Conservation (phyloP, 805 yeast species). For the Yamadazyma sp. region DNA sequence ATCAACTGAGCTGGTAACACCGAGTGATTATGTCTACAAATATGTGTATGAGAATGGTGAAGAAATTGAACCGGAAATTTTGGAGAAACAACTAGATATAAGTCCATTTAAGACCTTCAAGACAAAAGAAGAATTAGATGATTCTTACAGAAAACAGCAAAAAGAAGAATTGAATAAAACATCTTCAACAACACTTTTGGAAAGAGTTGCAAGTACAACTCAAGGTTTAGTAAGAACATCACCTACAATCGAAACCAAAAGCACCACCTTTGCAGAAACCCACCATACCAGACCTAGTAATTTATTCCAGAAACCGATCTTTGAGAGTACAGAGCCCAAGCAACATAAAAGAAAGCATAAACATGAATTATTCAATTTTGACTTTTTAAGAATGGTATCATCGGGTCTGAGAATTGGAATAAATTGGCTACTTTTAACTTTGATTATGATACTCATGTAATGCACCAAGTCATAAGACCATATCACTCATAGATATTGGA, state of each 20-base stretch:
- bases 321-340: too few species aligned
- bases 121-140: constrained; percentile 10
- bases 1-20: too few species aligned
- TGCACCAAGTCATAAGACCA: too few species aligned
- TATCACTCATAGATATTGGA: too few species aligned
- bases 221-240: not conserved
- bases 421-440: constrained; percentile 1
- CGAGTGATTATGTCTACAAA: constrained; percentile 8
- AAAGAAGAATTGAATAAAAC: too few species aligned
- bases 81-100: constrained; percentile 3
- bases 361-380: constrained; percentile 4
- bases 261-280: too few species aligned
- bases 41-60: constrained; percentile 10
- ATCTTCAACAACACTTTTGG: too few species aligned
- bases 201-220: too few species aligned
- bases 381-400: constrained; percentile 1
- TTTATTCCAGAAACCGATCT: too few species aligned
- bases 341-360: constrained; percentile 1
- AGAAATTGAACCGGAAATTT: constrained; percentile 1
- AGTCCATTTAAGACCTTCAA: constrained; percentile 14
- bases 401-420: not conserved
- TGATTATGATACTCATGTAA: not conserved
- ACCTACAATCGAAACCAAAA: too few species aligned
- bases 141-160: constrained; percentile 13
- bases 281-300: too few species aligned